Evolutionary conservation across 2,329 filamentous ascomycete species (phyloP).

Genomic region (Cladobotryum mycophilum): DNA sequence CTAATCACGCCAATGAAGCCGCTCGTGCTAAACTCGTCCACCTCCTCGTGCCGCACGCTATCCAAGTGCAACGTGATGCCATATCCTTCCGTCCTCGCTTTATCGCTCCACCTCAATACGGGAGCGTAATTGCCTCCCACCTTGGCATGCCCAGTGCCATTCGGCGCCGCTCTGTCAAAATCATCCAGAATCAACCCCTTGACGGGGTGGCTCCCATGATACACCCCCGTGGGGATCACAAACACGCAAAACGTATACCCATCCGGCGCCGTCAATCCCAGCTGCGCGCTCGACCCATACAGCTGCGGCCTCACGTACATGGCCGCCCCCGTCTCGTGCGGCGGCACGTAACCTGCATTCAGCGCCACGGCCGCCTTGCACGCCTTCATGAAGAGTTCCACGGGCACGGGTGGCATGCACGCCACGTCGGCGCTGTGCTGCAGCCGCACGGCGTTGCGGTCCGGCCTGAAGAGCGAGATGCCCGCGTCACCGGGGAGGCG

Average conservation of each 20-base stretch:
- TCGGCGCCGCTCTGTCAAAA: conserved; percentile 88
- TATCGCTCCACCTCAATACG: conserved; percentile 80
- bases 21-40: conserved; percentile 94
- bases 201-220: conserved; percentile 86
- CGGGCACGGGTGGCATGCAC: conserved; percentile 75
- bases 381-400: conserved; percentile 66
- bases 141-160: conserved; percentile 87
- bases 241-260: conserved; percentile 90
- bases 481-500: conserved; percentile 60
- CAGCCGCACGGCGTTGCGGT: conserved; percentile 77
- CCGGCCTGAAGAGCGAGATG: conserved; percentile 83
- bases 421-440: conserved; percentile 78
- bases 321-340: conserved; percentile 78
- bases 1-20: conserved; percentile 77
- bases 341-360: conserved; percentile 88
- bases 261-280: conserved; percentile 79
- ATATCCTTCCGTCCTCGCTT: conserved; percentile 69
- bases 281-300: conserved; percentile 80
- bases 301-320: conserved; percentile 90
- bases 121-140: conserved; percentile 95
- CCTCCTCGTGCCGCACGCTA: conserved; percentile 71
- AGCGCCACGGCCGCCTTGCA: conserved; percentile 75
- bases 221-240: conserved; percentile 86
- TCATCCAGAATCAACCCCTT: conserved; percentile 82
- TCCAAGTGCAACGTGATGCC: conserved; percentile 96